A percentile compares a stretch with the other conserved stretches of the same genome.
Conservation (phyloP, 345 rosid species). For the Arabidopsis thaliana region TAIR10.1 NC_003070.9:4926501-4927000, state of each 20-base stretch:
- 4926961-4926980: conserved; percentile 57
- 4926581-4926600: conserved; percentile 54
- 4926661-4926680: conserved; percentile 72
- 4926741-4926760: conserved; percentile 93
- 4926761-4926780: conserved; percentile 65
- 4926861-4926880: conserved; percentile 9
- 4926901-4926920: not conserved
- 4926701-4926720: conserved; percentile 93
- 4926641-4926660: conserved; percentile 70
- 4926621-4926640: conserved; percentile 81
- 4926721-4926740: conserved; percentile 87
- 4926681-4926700: conserved; percentile 70
- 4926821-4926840: not conserved
- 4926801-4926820: not conserved
- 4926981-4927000: not conserved
- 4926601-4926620: conserved; percentile 72
- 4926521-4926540: conserved; percentile 56
- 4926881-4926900: not conserved
- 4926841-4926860: not conserved
- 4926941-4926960: conserved; percentile 72
- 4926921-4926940: conserved; percentile 58
- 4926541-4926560: conserved; percentile 66
- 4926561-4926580: conserved; percentile 66
- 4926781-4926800: conserved; percentile 30
- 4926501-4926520: conserved; percentile 60